Evolutionary conservation across 805 yeast species (phyloP).

Genomic region (Pichia pseudocactophila): DNA sequence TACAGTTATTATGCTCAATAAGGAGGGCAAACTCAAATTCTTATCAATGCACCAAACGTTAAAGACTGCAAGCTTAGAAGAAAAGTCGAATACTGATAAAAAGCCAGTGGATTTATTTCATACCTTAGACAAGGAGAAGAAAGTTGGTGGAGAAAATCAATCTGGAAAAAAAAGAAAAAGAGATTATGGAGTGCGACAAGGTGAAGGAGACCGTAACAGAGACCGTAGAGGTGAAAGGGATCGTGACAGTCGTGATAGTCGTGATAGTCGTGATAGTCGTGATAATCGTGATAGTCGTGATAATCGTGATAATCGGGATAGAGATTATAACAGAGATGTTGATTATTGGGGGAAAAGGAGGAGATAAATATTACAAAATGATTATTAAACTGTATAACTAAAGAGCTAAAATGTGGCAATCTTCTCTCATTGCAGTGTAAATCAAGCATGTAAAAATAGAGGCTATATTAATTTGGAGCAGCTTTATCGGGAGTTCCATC

Average conservation of each 20-base stretch:
- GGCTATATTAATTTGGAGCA: neutral
- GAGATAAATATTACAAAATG: neutral
- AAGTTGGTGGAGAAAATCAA: neutral
- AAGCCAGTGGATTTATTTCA: neutral
- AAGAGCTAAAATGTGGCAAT: neutral
- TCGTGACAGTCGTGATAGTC: too few species aligned
- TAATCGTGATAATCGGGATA: neutral
- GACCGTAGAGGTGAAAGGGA: too few species aligned
- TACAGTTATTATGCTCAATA: neutral
- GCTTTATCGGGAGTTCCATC: slow-evolving; percentile 6
- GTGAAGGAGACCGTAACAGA: too few species aligned
- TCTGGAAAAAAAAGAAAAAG: neutral
- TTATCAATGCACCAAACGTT: neutral
- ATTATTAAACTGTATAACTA: neutral
- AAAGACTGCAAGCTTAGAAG: neutral
- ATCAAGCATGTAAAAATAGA: too few species aligned
- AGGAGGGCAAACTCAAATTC: neutral
- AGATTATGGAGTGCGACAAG: too few species aligned
- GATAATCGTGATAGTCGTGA: neutral
- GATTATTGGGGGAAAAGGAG: too few species aligned
- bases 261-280: neutral
- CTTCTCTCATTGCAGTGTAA: too few species aligned
- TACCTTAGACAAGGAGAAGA: neutral
- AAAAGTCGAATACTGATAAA: neutral
- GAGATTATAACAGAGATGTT: neutral